Evolutionary conservation across 139 green algal genomes (phyloP).

Genomic region (Chlamydomonas incerta): DNA sequence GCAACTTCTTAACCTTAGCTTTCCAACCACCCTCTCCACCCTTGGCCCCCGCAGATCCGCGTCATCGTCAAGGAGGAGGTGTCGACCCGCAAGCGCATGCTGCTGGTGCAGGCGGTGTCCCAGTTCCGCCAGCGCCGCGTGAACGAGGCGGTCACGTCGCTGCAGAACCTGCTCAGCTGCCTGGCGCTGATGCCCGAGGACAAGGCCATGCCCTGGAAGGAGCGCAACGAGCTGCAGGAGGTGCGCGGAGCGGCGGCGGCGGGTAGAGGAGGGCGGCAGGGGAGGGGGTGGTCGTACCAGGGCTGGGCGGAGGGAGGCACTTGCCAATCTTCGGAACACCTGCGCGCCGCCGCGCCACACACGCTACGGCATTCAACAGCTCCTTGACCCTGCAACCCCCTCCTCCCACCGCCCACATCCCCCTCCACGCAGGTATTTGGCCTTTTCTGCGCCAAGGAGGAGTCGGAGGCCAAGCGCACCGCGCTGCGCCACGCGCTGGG

Average conservation of each 20-base stretch:
- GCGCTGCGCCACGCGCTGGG: constrained; percentile 59
- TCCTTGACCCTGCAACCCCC: no score
- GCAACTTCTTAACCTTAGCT: no score
- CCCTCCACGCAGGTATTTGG: constrained; percentile 63
- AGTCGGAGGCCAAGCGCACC: constrained; percentile 1
- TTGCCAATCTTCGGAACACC: no score
- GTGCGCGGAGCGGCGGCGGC: not conserved
- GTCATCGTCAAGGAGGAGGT: constrained; percentile 74
- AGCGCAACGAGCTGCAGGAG: constrained; percentile 85
- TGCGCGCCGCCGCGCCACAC: no score
- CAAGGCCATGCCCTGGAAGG: constrained; percentile 70
- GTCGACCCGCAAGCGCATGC: constrained; percentile 71
- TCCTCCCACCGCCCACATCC: no score
- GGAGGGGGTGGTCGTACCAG: no score
- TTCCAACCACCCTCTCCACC: no score
- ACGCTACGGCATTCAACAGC: no score
- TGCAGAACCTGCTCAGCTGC: constrained; percentile 62
- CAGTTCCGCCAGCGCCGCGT: constrained; percentile 49
- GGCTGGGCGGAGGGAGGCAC: no score
- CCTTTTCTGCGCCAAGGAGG: constrained; percentile 67
- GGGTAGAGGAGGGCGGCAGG: no score
- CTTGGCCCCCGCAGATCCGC: constrained; percentile 65
- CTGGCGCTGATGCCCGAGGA: constrained; percentile 68
- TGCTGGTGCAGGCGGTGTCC: constrained; percentile 83
- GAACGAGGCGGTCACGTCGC: constrained; percentile 36